phyloP scores from a whole-genome alignment of 176 grass and related monocot species.

The Hordeum marinum region DNA sequence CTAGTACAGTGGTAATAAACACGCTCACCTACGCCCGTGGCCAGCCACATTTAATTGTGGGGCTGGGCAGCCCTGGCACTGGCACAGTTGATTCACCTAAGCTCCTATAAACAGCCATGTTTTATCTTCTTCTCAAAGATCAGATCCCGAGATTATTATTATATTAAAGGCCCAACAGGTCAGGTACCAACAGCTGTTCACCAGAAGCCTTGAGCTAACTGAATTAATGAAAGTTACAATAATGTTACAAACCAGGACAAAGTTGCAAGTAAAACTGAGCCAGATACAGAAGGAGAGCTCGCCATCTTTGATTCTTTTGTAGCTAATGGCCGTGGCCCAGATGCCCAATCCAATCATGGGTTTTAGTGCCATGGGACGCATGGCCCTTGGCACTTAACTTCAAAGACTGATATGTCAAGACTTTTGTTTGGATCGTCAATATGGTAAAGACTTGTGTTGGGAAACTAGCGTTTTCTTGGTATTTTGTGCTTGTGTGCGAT shows the following conservation, averaged over 20 bases:
- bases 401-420: conserved; percentile 1
- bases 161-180: background rate
- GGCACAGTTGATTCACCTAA: conserved; percentile 32
- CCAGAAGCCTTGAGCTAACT: background rate
- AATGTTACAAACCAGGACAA: background rate
- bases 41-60: conserved; percentile 60
- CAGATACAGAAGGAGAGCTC: background rate
- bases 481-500: background rate
- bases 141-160: background rate
- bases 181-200: conserved; percentile 1
- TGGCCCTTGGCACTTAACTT: conserved; percentile 13
- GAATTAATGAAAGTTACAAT: background rate
- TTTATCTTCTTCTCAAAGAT: background rate
- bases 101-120: conserved; percentile 1
- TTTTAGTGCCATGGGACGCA: conserved; percentile 13
- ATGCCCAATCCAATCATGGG: conserved; percentile 14
- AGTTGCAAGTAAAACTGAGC: background rate
- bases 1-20: conserved; percentile 66
- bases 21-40: conserved; percentile 63
- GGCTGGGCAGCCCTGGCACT: conserved; percentile 25
- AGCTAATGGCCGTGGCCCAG: background rate
- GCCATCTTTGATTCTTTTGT: background rate
- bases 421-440: background rate
- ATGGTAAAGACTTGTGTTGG: conserved; percentile 13
- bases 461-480: background rate